Percentiles rank a stretch among this genome's conserved stretches.
Evolutionary conservation across 306 rosid species (phyloP).

Genomic region (Sindora glabra): DNA sequence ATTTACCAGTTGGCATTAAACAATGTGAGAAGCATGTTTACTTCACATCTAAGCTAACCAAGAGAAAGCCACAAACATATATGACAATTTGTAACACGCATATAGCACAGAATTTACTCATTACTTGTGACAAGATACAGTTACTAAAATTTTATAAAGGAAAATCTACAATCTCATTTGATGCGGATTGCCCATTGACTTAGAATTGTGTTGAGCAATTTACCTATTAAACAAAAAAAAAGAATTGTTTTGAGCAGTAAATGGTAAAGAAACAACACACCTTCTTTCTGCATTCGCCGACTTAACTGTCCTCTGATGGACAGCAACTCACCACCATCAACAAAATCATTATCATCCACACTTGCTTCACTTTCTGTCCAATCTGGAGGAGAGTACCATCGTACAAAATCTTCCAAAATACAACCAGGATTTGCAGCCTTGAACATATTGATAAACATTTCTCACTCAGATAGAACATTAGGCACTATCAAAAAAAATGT

Average conservation of each 20-base stretch:
- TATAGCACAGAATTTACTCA: too few relatives aligned
- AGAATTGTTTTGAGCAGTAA: too few relatives aligned
- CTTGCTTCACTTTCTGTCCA: slow-evolving; percentile 68
- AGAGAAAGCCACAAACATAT: too few relatives aligned
- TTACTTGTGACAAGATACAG: not conserved
- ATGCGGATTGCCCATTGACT: too few relatives aligned
- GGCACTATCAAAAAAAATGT: slow-evolving; percentile 8
- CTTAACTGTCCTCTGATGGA: slow-evolving; percentile 75
- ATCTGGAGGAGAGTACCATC: slow-evolving; percentile 99
- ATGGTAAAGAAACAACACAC: slow-evolving; percentile 28
- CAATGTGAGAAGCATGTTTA: not conserved
- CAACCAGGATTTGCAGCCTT: slow-evolving; percentile 99
- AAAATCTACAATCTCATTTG: not conserved
- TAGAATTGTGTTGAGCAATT: not conserved
- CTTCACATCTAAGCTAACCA: too few relatives aligned
- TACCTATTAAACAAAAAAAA: too few relatives aligned
- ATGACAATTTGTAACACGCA: too few relatives aligned
- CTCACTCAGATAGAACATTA: slow-evolving; percentile 12
- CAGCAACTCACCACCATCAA: slow-evolving; percentile 32
- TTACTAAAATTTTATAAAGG: not conserved
- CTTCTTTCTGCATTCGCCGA: slow-evolving; percentile 95
- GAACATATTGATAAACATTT: slow-evolving; percentile 16
- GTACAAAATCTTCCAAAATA: slow-evolving; percentile 94
- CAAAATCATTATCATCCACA: slow-evolving; percentile 40
- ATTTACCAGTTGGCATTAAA: not conserved